Conservation (phyloP, 352 stramenopile species). For the Phytopythium kandeliae region DNA sequence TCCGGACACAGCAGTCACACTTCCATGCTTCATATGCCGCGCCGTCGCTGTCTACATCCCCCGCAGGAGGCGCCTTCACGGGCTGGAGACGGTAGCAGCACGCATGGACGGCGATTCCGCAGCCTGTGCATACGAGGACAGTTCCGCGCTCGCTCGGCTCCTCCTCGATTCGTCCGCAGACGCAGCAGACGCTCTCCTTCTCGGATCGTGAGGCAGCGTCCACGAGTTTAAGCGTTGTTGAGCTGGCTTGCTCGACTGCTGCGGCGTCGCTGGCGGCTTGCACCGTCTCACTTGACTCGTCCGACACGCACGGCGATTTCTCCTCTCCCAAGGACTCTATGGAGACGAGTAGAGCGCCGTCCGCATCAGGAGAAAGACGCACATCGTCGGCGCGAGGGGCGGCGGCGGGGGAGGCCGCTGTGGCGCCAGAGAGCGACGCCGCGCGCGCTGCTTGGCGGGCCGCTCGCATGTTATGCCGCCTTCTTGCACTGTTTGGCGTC, state of each 20-base stretch:
- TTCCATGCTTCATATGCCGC: conserved; percentile 13
- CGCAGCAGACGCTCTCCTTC: conserved; percentile 9
- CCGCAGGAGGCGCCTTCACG: not conserved
- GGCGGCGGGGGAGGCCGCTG: conserved; percentile 3
- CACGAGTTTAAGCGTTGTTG: not conserved
- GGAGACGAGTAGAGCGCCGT: not conserved
- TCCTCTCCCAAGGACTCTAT: conserved; percentile 11
- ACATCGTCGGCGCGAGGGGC: conserved; percentile 6
- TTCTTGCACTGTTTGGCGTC: conserved; percentile 3
- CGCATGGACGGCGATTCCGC: conserved; percentile 23
- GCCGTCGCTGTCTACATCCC: not conserved
- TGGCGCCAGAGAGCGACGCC: conserved; percentile 6
- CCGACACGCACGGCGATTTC: conserved; percentile 6
- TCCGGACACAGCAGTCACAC: conserved; percentile 35
- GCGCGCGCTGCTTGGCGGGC: conserved; percentile 6
- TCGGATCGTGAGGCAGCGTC: not conserved
- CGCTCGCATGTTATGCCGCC: conserved; percentile 10
- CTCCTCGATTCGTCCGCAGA: conserved; percentile 12
- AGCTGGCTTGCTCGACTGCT: not conserved
- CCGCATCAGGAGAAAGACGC: not conserved
- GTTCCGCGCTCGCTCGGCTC: conserved; percentile 1
- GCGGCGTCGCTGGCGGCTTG: not conserved
- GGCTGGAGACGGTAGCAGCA: conserved; percentile 23
- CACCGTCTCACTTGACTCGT: conserved; percentile 7
- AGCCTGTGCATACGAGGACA: conserved; percentile 25